Evolutionary conservation across 768 basidiomycete species (phyloP).

Genomic region (Harrya chromipes): DNA sequence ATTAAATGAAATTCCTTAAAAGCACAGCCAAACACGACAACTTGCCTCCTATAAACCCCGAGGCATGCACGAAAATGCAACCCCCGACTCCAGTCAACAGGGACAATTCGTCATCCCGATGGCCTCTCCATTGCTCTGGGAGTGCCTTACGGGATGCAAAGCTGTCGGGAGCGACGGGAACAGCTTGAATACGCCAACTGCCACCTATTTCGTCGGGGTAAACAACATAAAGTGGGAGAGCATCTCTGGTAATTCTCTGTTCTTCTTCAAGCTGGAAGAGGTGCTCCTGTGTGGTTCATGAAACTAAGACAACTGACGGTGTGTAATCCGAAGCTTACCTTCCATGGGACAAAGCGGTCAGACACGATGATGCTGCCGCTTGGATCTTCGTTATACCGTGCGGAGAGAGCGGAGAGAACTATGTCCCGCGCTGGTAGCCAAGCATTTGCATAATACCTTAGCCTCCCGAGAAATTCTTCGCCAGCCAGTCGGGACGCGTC

Average conservation of each 20-base stretch:
- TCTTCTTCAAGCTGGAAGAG: slow-evolving; percentile 82
- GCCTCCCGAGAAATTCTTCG: slow-evolving; percentile 72
- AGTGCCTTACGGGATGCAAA: slow-evolving; percentile 91
- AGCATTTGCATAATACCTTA: slow-evolving; percentile 81
- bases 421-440: slow-evolving; percentile 92
- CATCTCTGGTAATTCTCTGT: slow-evolving; percentile 39
- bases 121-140: slow-evolving; percentile 91
- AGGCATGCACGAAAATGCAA: slow-evolving; percentile 91
- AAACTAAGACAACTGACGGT: background rate
- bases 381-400: slow-evolving; percentile 58
- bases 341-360: slow-evolving; percentile 82
- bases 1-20: slow-evolving; percentile 6
- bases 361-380: slow-evolving; percentile 79
- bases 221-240: slow-evolving; percentile 76
- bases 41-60: slow-evolving; percentile 94
- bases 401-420: slow-evolving; percentile 57
- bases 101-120: slow-evolving; percentile 81
- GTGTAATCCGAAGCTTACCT: slow-evolving; percentile 43
- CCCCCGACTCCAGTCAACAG: slow-evolving; percentile 71
- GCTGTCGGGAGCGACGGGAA: slow-evolving; percentile 75
- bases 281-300: slow-evolving; percentile 61
- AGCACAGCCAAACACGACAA: slow-evolving; percentile 4
- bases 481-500: slow-evolving; percentile 83
- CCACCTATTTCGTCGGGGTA: slow-evolving; percentile 79
- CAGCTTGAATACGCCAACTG: slow-evolving; percentile 92